phyloP scores from a whole-genome alignment of 352 stramenopile genomes.

The Thraustochytrium striatum region DNA sequence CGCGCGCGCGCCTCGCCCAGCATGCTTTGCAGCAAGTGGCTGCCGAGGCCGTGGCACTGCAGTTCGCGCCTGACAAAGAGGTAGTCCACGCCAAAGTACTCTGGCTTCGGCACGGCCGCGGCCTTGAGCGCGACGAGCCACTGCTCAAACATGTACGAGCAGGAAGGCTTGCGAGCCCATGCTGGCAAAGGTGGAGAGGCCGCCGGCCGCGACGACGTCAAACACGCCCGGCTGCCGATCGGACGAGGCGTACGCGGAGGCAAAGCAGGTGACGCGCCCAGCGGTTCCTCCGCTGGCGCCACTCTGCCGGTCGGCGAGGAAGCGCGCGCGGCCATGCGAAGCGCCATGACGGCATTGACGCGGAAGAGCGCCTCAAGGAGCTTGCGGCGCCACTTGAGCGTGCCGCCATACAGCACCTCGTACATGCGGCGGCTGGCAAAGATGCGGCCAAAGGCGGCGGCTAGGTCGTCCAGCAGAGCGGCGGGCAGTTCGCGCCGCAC shows the following conservation, averaged over 20 bases:
- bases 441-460: neutral
- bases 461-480: neutral
- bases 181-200: neutral
- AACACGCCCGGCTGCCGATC: neutral
- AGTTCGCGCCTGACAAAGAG: neutral
- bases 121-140: constrained; percentile 12
- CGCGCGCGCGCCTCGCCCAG: neutral
- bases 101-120: neutral
- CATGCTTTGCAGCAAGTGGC: neutral
- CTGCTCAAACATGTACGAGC: constrained; percentile 35
- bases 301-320: neutral
- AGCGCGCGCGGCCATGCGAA: neutral
- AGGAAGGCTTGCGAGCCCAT: neutral
- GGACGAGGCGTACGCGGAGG: constrained; percentile 5
- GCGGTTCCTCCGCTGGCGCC: neutral
- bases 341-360: neutral
- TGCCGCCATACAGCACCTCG: neutral
- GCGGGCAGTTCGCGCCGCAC: neutral
- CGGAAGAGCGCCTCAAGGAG: constrained; percentile 29
- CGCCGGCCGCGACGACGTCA: constrained; percentile 14
- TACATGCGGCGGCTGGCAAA: neutral
- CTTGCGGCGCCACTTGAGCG: neutral
- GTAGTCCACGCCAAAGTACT: constrained; percentile 35
- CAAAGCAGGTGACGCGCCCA: constrained; percentile 4
- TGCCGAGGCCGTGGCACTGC: neutral